A percentile compares a stretch with the other conserved stretches of the same genome.
Evolutionary conservation across 2,329 filamentous ascomycete species (phyloP).

Genomic region (Diplodia corticola): DNA sequence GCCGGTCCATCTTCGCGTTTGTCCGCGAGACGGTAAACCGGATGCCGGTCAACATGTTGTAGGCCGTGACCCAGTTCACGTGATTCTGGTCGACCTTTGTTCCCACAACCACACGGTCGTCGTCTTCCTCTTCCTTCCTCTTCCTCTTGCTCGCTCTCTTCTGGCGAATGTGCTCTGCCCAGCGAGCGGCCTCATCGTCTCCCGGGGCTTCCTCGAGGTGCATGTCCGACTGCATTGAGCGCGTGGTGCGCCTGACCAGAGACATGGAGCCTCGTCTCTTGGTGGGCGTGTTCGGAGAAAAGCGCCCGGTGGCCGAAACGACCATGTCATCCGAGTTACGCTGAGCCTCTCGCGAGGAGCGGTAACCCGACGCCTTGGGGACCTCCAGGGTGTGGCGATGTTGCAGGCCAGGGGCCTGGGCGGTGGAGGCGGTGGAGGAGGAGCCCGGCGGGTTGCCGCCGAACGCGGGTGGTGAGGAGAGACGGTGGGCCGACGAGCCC

Average conservation of each 20-base stretch:
- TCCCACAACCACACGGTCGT: conserved; percentile 84
- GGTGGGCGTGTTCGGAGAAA: conserved; percentile 68
- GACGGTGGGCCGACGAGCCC: conserved; percentile 45
- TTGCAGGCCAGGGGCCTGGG: conserved; percentile 61
- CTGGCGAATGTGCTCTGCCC: conserved; percentile 90
- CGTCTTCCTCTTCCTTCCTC: conserved; percentile 85
- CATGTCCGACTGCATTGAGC: conserved; percentile 81
- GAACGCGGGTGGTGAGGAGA: conserved; percentile 64
- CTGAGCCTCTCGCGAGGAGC: conserved; percentile 66
- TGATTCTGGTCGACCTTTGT: conserved; percentile 98
- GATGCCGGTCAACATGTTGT: conserved; percentile 99
- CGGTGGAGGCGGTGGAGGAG: conserved; percentile 40
- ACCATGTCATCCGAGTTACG: conserved; percentile 51
- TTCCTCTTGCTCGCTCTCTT: conserved; percentile 86
- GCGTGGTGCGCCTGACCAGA: conserved; percentile 75
- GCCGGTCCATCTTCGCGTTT: conserved; percentile 92
- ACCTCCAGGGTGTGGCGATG: conserved; percentile 90
- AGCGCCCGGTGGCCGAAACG: conserved; percentile 72
- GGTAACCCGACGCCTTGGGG: conserved; percentile 64
- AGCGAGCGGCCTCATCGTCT: conserved; percentile 87
- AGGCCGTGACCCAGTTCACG: conserved; percentile 95
- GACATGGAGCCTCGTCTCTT: conserved; percentile 79
- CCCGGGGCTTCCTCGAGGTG: conserved; percentile 79
- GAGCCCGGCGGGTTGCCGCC: conserved; percentile 39
- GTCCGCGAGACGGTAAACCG: conserved; percentile 94